Evolutionary conservation across 345 rosid genomes (phyloP), one percentile per base, ranked within the genome.

Genomic region (Raphanus raphanistrum): DNA sequence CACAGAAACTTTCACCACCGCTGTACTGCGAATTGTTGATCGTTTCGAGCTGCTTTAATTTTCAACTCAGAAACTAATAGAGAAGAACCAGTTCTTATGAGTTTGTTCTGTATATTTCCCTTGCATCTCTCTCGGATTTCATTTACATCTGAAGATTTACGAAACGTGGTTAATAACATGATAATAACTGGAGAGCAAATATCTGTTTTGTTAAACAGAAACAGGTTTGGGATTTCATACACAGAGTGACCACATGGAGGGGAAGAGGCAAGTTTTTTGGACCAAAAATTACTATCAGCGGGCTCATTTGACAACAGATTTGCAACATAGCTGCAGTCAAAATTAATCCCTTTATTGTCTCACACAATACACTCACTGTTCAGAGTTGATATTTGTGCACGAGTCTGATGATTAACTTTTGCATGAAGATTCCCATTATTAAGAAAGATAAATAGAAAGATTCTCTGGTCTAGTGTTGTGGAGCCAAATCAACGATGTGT

Each of bases 251-350:
- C 31, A 28, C 31, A 32, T 21, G 6, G 4, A 58, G 63, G 68
- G 32, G 62, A 45, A 72, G 7, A 73, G 11, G 35, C 65, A 48
- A 36, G 43, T 32, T 32, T 61, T 73, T 36, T 27, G 36, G 36
- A 68, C 63, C 26, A 38, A 13, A 79, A 88, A 97, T 74, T 87
- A 92, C 99, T 88, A 77, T 21, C 97, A 82, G 94, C 85, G 36
- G 98, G 98, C 84, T 95, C 99, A 4, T 92, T 87, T 7, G 98
- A 87, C 84, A 95, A 82, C 81, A 92, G 81, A 81, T 88, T 95
- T 67, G 92, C 92, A 72, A 91, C 99, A 87, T 95, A 97, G 92
- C 88, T 61, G 97, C 98, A 27, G 99, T 84, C 73, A 94, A 90
- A 64, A 32, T 15, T 50, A 61, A 54, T 78, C 57, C 72, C n/a